Evolutionary conservation across 306 rosid genomes (phyloP).

Genomic region (Mimosa pudica): DNA sequence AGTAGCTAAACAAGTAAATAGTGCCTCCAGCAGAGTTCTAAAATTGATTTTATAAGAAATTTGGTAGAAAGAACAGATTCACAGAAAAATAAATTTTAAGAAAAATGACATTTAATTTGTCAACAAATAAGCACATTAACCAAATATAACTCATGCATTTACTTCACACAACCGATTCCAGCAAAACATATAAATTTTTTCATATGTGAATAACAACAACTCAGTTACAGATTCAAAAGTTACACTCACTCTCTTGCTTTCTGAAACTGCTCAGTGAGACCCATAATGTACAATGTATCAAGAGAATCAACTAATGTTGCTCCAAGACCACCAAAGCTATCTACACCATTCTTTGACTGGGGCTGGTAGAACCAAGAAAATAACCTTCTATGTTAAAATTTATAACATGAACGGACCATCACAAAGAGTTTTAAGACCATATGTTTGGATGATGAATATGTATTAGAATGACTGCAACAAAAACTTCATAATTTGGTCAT

Average conservation of each 20-base stretch:
- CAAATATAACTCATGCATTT: conserved; percentile 26
- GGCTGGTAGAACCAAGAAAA: conserved; percentile 65
- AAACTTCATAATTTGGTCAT: conserved; percentile 15
- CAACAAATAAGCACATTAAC: conserved; percentile 6
- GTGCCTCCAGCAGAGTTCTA: conserved; percentile 12
- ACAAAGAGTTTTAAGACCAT: conserved; percentile 11
- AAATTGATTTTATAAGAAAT: conserved; percentile 4
- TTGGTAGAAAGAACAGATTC: neutral
- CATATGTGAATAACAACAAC: conserved; percentile 6
- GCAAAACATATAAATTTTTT: conserved; percentile 18
- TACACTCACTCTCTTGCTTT: conserved; percentile 88
- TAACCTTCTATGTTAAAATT: conserved; percentile 36
- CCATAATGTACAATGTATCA: conserved; percentile 94
- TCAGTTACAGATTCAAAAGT: conserved; percentile 23
- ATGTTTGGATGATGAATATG: conserved; percentile 15
- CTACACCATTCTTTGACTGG: conserved; percentile 82
- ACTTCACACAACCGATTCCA: conserved; percentile 17
- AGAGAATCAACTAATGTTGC: conserved; percentile 96
- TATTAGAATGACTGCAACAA: neutral
- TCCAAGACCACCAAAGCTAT: conserved; percentile 99
- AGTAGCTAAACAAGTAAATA: conserved; percentile 21
- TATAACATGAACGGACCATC: neutral
- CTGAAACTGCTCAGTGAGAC: conserved; percentile 86
- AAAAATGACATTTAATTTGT: conserved; percentile 6
- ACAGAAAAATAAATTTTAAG: neutral